Conservation (phyloP, 352 stramenopile genomes). For the Globisporangium sylvaticum region DNA sequence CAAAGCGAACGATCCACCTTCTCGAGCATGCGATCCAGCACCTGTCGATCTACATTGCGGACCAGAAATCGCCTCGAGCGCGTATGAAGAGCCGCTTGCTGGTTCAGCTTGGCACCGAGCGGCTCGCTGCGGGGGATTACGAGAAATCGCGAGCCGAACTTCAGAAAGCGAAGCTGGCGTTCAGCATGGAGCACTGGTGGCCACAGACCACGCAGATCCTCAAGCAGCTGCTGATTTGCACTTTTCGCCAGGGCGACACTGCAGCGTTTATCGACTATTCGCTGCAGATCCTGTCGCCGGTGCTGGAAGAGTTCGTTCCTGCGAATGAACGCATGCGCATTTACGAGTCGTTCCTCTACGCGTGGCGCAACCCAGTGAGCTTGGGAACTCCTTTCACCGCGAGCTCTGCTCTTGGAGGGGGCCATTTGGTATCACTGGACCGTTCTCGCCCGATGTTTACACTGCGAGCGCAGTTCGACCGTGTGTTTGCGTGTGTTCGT, state of each 20-base stretch:
- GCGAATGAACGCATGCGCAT: slow-evolving; percentile 44
- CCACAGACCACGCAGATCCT: slow-evolving; percentile 68
- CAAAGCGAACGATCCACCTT: slow-evolving; percentile 67
- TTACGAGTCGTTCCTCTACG: slow-evolving; percentile 57
- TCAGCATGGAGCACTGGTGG: slow-evolving; percentile 70
- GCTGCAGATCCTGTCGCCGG: slow-evolving; percentile 72
- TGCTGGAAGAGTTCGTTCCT: slow-evolving; percentile 68
- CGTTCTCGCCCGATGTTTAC: slow-evolving; percentile 46
- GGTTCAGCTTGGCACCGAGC: slow-evolving; percentile 68
- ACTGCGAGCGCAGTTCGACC: slow-evolving; percentile 52
- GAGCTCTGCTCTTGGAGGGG: slow-evolving; percentile 33
- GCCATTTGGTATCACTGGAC: slow-evolving; percentile 50
- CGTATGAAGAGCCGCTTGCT: slow-evolving; percentile 76
- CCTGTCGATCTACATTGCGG: slow-evolving; percentile 58
- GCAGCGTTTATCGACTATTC: slow-evolving; percentile 72
- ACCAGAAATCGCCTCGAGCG: slow-evolving; percentile 57
- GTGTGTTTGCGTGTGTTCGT: slow-evolving; percentile 60
- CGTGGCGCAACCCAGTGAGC: slow-evolving; percentile 46
- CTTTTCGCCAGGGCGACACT: slow-evolving; percentile 68
- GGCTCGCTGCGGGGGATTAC: slow-evolving; percentile 65
- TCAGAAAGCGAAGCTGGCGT: slow-evolving; percentile 59
- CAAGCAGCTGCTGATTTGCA: slow-evolving; percentile 71
- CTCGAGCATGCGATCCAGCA: slow-evolving; percentile 77
- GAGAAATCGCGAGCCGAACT: slow-evolving; percentile 60
- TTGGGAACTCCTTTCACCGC: slow-evolving; percentile 38